These are phyloP conservation scores for Paraleonurus japonicus DNA, from an alignment of 257 asterid species.

Conservation along the genomic window DNA sequence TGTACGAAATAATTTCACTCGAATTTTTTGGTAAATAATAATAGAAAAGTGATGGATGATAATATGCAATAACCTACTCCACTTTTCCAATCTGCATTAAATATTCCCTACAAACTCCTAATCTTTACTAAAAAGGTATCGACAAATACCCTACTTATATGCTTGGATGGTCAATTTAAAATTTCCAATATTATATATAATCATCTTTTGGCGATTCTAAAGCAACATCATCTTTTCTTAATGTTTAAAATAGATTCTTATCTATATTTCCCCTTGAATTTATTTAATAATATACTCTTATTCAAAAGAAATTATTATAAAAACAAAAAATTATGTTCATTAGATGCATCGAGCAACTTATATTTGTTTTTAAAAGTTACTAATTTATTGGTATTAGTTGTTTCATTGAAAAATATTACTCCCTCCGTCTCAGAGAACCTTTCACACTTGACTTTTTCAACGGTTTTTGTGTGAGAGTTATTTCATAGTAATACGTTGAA, in stretches of 20 bases:
- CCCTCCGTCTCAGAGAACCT: no score
- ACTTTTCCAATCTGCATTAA: not conserved
- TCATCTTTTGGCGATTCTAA: constrained; percentile 44
- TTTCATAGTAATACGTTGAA: no score
- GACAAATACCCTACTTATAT: constrained; percentile 48
- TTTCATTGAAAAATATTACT: no score
- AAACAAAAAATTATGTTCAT: no score
- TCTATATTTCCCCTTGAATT: constrained; percentile 14
- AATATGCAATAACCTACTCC: constrained; percentile 4
- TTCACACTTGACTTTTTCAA: no score
- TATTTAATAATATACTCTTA: not conserved
- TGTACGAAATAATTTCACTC: no score
- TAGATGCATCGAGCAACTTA: no score
- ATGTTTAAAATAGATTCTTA: constrained; percentile 37
- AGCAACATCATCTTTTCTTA: constrained; percentile 34
- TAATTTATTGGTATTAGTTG: no score
- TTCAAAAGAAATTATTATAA: no score
- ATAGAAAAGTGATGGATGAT: not conserved
- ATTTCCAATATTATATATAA: constrained; percentile 29
- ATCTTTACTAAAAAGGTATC: constrained; percentile 35
- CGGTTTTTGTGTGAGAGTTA: no score
- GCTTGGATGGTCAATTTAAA: constrained; percentile 41
- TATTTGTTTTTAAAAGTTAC: no score
- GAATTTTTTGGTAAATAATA: no score
- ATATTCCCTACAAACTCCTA: not conserved